Conservation (phyloP, 371 early-diverging fungal species). For the Mucor sp. region DNA sequence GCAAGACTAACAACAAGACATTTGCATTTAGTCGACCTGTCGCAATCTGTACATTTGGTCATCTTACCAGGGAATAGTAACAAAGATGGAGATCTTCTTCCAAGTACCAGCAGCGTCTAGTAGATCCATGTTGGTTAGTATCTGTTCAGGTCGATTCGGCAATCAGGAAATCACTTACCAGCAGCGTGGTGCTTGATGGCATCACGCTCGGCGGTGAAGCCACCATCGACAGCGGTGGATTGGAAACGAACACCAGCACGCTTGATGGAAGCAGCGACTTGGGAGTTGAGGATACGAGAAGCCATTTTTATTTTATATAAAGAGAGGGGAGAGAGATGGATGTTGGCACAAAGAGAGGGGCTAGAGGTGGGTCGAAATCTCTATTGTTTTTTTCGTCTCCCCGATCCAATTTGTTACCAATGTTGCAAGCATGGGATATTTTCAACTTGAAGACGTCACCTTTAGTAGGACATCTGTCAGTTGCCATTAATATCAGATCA, state of each 20-base stretch:
- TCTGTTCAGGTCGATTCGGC: neutral
- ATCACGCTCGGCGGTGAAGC: slow-evolving; percentile 42
- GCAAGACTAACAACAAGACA: slow-evolving; percentile 32
- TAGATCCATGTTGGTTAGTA: neutral
- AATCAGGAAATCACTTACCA: slow-evolving; percentile 22
- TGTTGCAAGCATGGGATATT: slow-evolving; percentile 5
- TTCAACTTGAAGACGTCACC: neutral
- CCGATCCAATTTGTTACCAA: neutral
- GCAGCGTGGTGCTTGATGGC: slow-evolving; percentile 52
- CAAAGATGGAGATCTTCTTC: slow-evolving; percentile 55
- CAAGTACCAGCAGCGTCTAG: slow-evolving; percentile 51
- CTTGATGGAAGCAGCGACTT: slow-evolving; percentile 34
- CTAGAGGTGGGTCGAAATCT: neutral
- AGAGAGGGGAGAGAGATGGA: slow-evolving; percentile 3
- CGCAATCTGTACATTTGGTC: neutral
- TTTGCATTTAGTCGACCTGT: neutral
- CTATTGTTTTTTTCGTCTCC: neutral
- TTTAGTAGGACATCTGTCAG: neutral
- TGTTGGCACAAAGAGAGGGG: neutral
- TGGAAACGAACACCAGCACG: slow-evolving; percentile 49
- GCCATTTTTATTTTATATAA: slow-evolving; percentile 14
- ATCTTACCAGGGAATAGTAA: slow-evolving; percentile 49
- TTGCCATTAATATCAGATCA: neutral
- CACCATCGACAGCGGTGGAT: slow-evolving; percentile 29
- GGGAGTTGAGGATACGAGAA: slow-evolving; percentile 28